Base-by-base conservation (phyloP, 2,329 filamentous ascomycete genomes). In the Calonectria honghensis region DNA sequence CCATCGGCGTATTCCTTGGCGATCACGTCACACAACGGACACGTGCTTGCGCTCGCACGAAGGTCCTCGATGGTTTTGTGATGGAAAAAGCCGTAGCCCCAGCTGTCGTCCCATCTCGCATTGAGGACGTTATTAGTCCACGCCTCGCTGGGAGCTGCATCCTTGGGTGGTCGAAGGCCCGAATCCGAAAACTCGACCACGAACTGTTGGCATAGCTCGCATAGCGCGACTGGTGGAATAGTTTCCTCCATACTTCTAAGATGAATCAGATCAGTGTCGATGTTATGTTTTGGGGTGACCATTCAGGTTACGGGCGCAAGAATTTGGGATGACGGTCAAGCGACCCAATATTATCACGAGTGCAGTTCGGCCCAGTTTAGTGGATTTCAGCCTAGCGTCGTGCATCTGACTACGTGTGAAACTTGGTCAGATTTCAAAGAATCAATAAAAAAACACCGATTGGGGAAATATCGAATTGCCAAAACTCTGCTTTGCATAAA, bases 21-120 rank as follows among this genome's bases (percentile, higher is more conserved):
- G 2, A 65, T 27, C 3, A 65, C 11, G 18, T 35, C 29, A 11
- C 41, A 65, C 20, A 65, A 10, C 6, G 61, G 27, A 20, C 61
- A 65, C 11, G 27, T 50, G 18, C 13, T 14, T 9, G 61, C 41
- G 41, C 61, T 65, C 31, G 31, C 39, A 2, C 27, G 27, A 5
- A 65, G 61, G n/a, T 65, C 39, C 61, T 32, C 11, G 41, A 65
- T 45, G 41, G 61, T 35, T 35, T 65, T 27, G 41, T 65, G 61
- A n/a, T 65, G 61, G 9, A 7, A 1, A 9, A 65, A 65, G 24
- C 57, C 57, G 35, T 63, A 63, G 57, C 57, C 57, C 57, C 57
- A 63, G 35, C n/a, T 39, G n/a, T 63, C 57, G 3, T 16, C 37
- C 37, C 14, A 37, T 63, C 14, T n/a, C 24, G 35, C 29, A 16